phyloP scores from a whole-genome alignment of 1,139 yeast species.

The Blastobotrys illinoisensis region DNA sequence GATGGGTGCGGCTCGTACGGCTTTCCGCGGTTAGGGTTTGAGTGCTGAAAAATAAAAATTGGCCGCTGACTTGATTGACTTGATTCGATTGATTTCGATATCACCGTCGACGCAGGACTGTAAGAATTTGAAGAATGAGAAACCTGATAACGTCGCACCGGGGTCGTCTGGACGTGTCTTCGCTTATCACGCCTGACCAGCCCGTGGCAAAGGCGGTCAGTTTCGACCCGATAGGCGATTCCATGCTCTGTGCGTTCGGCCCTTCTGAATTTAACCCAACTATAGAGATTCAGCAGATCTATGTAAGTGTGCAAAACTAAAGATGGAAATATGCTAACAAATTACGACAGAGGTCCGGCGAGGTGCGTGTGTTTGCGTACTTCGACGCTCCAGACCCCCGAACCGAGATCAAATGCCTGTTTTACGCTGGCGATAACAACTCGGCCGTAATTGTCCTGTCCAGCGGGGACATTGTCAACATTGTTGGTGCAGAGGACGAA shows the following conservation, averaged over 20 bases:
- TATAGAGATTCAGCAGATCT: conserved; percentile 50
- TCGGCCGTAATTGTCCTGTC: conserved; percentile 28
- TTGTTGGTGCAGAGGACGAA: conserved; percentile 53
- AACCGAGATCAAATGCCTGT: conserved; percentile 15
- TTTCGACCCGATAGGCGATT: conserved; percentile 73
- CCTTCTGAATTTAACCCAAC: conserved; percentile 50
- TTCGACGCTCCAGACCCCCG: conserved; percentile 20
- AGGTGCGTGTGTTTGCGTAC: conserved; percentile 20
- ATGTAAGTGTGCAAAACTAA: no score
- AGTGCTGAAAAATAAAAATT: background rate
- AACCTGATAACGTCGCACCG: conserved; percentile 29
- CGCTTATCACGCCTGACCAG: conserved; percentile 48
- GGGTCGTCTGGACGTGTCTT: conserved; percentile 22
- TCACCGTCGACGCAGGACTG: background rate
- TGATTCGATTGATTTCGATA: background rate
- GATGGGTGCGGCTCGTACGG: background rate
- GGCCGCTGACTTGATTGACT: no score
- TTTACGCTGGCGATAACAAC: conserved; percentile 28
- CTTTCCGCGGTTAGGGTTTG: conserved; percentile 2
- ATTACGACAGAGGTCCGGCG: conserved; percentile 21
- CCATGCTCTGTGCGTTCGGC: conserved; percentile 62
- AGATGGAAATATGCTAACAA: no score
- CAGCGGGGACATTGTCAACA: conserved; percentile 50
- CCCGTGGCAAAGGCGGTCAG: conserved; percentile 48
- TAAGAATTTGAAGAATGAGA: conserved; percentile 20